Evolutionary conservation across 441 rosid genomes (phyloP).

Genomic region (Populus hybrid): DNA sequence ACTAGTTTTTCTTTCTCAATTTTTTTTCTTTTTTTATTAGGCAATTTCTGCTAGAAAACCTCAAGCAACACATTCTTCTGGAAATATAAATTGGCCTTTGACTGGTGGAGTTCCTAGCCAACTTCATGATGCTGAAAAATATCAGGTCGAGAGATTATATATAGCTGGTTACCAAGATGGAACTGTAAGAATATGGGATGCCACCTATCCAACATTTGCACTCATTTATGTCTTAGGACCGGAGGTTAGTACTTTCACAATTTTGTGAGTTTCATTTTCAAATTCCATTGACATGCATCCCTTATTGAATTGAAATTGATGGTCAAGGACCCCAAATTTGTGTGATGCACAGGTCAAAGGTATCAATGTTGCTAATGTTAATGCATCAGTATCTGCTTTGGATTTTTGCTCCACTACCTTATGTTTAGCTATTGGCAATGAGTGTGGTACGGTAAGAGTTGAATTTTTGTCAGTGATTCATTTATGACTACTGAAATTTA

Average conservation of each 20-base stretch:
- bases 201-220: constrained; percentile 46
- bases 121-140: constrained; percentile 29
- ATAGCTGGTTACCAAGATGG: constrained; percentile 70
- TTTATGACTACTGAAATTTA: constrained; percentile 18
- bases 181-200: constrained; percentile 64
- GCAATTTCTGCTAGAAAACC: constrained; percentile 51
- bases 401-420: constrained; percentile 60
- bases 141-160: constrained; percentile 48
- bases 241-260: constrained; percentile 34
- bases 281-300: constrained; percentile 9
- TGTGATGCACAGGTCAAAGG: constrained; percentile 48
- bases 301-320: constrained; percentile 8
- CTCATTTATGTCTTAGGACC: constrained; percentile 34
- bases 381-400: constrained; percentile 60
- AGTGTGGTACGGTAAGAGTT: constrained; percentile 78
- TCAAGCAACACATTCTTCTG: constrained; percentile 35
- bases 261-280: constrained; percentile 12
- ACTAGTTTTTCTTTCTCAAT: neutral
- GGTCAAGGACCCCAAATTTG: constrained; percentile 3
- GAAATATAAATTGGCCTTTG: constrained; percentile 52
- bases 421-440: constrained; percentile 69
- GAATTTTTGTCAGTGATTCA: constrained; percentile 16
- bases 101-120: constrained; percentile 63
- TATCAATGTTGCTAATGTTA: constrained; percentile 31
- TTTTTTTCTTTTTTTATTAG: constrained; percentile 27